Percentiles rank a stretch among this genome's conserved stretches.
phyloP scores from a whole-genome alignment of 495 filamentous ascomycete species.

The Collariella sp. region DNA sequence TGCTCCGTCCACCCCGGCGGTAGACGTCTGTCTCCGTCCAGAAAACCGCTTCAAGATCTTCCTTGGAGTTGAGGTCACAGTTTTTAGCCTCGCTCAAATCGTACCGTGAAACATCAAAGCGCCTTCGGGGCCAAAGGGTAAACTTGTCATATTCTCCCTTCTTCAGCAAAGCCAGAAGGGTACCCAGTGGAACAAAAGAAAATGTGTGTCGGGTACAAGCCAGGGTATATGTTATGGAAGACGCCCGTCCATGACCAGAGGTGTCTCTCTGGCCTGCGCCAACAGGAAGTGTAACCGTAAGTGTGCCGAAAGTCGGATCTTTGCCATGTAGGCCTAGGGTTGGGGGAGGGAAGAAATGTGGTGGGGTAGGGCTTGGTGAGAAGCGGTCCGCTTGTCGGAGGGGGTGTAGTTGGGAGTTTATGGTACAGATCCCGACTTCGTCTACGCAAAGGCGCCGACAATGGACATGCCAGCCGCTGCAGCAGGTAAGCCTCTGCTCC shows the following conservation, averaged over 20 bases:
- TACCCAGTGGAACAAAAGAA: conserved; percentile 1
- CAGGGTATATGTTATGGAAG: not conserved
- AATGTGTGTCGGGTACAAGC: conserved; percentile 4
- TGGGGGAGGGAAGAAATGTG: too few relatives aligned
- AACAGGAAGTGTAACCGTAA: not conserved
- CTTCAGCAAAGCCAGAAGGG: not conserved
- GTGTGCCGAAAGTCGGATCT: not conserved
- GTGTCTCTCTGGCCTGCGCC: not conserved
- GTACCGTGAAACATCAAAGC: not conserved
- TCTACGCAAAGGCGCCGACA: conserved; percentile 32
- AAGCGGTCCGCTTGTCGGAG: not conserved
- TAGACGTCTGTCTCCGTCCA: too few relatives aligned
- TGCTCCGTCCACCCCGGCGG: too few relatives aligned
- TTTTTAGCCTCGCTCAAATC: not conserved
- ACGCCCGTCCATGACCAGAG: not conserved
- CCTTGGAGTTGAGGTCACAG: too few relatives aligned
- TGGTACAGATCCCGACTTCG: too few relatives aligned
- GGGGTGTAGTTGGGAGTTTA: not conserved
- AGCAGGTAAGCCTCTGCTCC: conserved; percentile 11
- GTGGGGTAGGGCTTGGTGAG: not conserved
- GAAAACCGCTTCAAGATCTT: too few relatives aligned
- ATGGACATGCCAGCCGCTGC: conserved; percentile 22
- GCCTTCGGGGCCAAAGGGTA: not conserved
- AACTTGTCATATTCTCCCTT: conserved; percentile 7
- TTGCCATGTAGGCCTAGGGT: not conserved